These are phyloP conservation scores for Diutina catenulata DNA, from an alignment of 1,139 yeast species.

Conservation along the genomic window DNA sequence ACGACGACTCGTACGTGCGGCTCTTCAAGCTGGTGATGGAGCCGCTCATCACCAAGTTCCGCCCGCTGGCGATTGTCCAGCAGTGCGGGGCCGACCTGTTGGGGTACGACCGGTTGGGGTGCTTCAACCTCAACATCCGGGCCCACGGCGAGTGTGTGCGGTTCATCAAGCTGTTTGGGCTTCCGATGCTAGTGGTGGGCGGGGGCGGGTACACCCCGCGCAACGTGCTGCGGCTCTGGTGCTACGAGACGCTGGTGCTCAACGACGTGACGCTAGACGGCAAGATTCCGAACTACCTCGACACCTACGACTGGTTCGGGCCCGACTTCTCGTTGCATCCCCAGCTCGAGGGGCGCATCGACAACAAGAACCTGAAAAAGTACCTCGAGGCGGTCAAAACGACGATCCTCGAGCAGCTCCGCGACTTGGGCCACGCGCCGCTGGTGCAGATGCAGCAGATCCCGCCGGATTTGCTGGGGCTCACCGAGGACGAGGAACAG, in stretches of 20 bases:
- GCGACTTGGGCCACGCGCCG: constrained; percentile 85
- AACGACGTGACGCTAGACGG: constrained; percentile 68
- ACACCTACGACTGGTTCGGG: constrained; percentile 81
- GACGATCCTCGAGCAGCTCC: constrained; percentile 69
- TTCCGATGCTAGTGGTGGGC: constrained; percentile 85
- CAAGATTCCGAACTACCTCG: constrained; percentile 66
- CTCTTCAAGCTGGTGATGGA: constrained; percentile 78
- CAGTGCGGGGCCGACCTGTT: constrained; percentile 97
- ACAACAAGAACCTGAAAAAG: constrained; percentile 76
- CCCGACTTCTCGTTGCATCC: constrained; percentile 92
- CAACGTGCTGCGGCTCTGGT: constrained; percentile 90
- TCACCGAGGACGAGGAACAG: constrained; percentile 51
- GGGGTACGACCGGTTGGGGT: constrained; percentile 87
- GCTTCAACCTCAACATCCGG: constrained; percentile 78
- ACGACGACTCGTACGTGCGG: constrained; percentile 76
- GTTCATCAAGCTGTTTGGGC: constrained; percentile 72
- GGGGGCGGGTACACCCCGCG: constrained; percentile 98
- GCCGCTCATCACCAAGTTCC: constrained; percentile 70
- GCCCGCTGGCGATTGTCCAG: constrained; percentile 86
- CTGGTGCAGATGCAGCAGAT: constrained; percentile 85
- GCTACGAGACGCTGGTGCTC: constrained; percentile 84
- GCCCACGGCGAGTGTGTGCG: constrained; percentile 96
- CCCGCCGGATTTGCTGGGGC: constrained; percentile 73
- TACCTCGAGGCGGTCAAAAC: constrained; percentile 72
- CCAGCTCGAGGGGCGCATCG: constrained; percentile 75